phyloP scores from a whole-genome alignment of 805 yeast species.

The Lipomyces anomalus region DNA sequence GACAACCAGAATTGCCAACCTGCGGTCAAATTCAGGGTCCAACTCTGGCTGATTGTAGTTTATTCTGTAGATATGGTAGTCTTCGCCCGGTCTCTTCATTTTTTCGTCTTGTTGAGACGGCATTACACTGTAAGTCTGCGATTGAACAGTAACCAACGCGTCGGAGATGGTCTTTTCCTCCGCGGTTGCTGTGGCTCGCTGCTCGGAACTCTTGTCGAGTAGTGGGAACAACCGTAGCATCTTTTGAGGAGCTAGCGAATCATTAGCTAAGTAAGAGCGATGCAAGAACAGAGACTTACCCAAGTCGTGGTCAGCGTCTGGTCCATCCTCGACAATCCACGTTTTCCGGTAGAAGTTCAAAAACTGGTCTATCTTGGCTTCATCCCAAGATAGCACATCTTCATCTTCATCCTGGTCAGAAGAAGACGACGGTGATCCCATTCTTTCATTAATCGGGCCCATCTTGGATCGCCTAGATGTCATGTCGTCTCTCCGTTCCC shows the following conservation, averaged over 20 bases:
- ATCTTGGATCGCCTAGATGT: conserved; percentile 1
- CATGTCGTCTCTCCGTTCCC: conserved; percentile 4
- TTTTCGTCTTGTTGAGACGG: neutral
- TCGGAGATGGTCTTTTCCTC: neutral
- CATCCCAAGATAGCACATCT: conserved; percentile 14
- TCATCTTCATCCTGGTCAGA: conserved; percentile 3
- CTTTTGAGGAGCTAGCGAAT: neutral
- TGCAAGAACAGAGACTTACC: no score
- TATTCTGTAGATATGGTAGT: conserved; percentile 6
- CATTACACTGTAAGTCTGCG: neutral
- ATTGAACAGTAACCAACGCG: neutral
- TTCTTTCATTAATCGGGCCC: conserved; percentile 9
- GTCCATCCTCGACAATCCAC: conserved; percentile 10
- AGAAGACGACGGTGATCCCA: neutral
- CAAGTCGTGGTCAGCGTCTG: neutral
- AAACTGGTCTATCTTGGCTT: conserved; percentile 6
- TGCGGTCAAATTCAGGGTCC: conserved; percentile 1
- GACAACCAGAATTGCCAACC: conserved; percentile 7
- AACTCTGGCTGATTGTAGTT: conserved; percentile 10
- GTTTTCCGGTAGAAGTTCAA: conserved; percentile 14
- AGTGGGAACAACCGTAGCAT: neutral
- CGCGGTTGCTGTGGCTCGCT: neutral
- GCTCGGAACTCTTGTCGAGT: no score
- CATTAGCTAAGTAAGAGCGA: no score
- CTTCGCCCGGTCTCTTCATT: conserved; percentile 3